phyloP scores from a whole-genome alignment of 192 early-diverging fungal species.

The Coemansia sp. region DNA sequence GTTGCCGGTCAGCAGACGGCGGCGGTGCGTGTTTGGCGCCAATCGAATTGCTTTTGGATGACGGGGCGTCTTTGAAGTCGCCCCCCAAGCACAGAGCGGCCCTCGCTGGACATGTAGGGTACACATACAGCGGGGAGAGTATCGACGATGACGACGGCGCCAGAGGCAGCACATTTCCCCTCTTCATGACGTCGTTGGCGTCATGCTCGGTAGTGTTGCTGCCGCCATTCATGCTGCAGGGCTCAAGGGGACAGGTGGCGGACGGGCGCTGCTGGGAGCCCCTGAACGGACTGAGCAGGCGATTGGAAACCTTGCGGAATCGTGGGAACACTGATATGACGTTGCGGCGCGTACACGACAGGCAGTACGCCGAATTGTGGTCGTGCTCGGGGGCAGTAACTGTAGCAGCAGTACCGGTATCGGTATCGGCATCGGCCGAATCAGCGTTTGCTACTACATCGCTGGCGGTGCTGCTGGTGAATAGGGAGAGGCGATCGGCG shows the following conservation, averaged over 20 bases:
- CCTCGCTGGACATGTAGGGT: slow-evolving; percentile 21
- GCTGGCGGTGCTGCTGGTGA: slow-evolving; percentile 5
- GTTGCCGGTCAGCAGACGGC: slow-evolving; percentile 5
- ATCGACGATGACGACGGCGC: slow-evolving; percentile 1
- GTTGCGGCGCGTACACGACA: slow-evolving; percentile 44
- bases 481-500: slow-evolving; percentile 17
- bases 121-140: slow-evolving; percentile 13
- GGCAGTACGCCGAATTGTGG: slow-evolving; percentile 34
- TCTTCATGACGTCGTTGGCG: not conserved
- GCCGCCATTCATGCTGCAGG: slow-evolving; percentile 9
- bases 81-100: slow-evolving; percentile 43
- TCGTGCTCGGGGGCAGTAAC: slow-evolving; percentile 16
- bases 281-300: slow-evolving; percentile 31
- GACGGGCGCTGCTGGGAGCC: slow-evolving; percentile 26
- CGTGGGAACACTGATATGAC: slow-evolving; percentile 48
- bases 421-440: not conserved
- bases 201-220: not conserved
- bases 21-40: not conserved
- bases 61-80: slow-evolving; percentile 1
- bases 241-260: slow-evolving; percentile 18
- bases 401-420: not conserved
- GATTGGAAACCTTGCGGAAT: slow-evolving; percentile 40
- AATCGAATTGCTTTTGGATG: not conserved
- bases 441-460: not conserved
- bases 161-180: not conserved